phyloP scores from a whole-genome alignment of 176 grass and related monocot species.

The Miscanthus lutarioriparius region DNA sequence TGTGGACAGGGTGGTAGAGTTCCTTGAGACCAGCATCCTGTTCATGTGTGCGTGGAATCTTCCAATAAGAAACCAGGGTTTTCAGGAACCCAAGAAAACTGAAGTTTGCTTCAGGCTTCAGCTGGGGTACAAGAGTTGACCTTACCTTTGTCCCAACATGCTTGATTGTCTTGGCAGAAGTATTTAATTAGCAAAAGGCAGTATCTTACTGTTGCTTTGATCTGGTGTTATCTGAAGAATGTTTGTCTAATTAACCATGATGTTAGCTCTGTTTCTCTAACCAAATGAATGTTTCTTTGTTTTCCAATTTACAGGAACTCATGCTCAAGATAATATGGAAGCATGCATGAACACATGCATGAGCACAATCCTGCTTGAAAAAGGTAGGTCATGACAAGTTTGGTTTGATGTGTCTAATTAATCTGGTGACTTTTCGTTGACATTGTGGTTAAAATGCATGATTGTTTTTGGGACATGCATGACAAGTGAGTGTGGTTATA shows the following conservation, averaged over 20 bases:
- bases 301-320: neutral
- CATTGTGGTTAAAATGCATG: neutral
- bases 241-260: slow-evolving; percentile 6
- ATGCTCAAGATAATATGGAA: neutral
- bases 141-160: slow-evolving; percentile 37
- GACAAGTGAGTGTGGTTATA: slow-evolving; percentile 5
- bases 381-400: neutral
- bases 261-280: neutral
- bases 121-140: slow-evolving; percentile 25
- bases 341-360: neutral
- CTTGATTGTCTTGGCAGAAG: slow-evolving; percentile 18
- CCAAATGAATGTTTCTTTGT: neutral
- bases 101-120: slow-evolving; percentile 23
- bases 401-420: neutral
- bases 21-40: slow-evolving; percentile 49
- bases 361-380: neutral
- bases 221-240: slow-evolving; percentile 33
- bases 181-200: slow-evolving; percentile 17
- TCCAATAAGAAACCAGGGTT: slow-evolving; percentile 38
- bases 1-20: neutral
- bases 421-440: neutral
- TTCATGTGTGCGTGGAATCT: slow-evolving; percentile 32
- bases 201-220: slow-evolving; percentile 10
- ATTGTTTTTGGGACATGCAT: neutral
- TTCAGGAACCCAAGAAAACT: slow-evolving; percentile 6